These are phyloP conservation scores for Saksenaea oblongispora DNA, from an alignment of 371 early-diverging fungal species.

Conservation along the genomic window DNA sequence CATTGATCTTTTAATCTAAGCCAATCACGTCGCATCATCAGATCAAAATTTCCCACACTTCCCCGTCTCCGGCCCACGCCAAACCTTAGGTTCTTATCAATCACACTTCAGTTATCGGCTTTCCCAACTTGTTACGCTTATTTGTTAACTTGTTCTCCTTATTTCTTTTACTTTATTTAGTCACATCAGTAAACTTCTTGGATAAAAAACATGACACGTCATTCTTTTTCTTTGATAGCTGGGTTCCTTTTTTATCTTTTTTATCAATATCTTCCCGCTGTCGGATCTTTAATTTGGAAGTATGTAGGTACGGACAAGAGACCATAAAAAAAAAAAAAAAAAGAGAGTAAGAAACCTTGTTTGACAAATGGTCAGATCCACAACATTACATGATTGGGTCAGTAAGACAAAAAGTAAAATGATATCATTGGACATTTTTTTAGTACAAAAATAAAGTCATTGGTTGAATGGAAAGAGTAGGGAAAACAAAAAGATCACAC, in stretches of 20 bases:
- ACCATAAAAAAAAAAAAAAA: too few relatives aligned
- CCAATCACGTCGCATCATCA: constrained; percentile 29
- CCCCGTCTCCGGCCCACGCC: constrained; percentile 5
- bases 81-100: constrained; percentile 2
- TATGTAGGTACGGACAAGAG: too few relatives aligned
- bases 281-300: neutral
- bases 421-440: neutral
- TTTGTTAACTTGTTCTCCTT: neutral
- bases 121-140: neutral
- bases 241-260: constrained; percentile 5
- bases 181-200: neutral
- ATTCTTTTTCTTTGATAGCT: neutral
- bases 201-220: neutral
- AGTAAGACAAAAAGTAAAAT: neutral
- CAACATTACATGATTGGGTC: neutral
- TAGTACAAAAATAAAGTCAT: neutral
- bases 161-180: neutral
- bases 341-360: neutral
- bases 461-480: neutral
- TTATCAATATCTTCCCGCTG: neutral
- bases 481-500: constrained; percentile 2
- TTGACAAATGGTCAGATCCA: neutral
- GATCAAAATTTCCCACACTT: constrained; percentile 26
- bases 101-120: constrained; percentile 5
- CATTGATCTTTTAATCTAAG: constrained; percentile 28